phyloP scores from a whole-genome alignment of 345 rosid genomes.

The Xanthoceras sorbifolium region DNA sequence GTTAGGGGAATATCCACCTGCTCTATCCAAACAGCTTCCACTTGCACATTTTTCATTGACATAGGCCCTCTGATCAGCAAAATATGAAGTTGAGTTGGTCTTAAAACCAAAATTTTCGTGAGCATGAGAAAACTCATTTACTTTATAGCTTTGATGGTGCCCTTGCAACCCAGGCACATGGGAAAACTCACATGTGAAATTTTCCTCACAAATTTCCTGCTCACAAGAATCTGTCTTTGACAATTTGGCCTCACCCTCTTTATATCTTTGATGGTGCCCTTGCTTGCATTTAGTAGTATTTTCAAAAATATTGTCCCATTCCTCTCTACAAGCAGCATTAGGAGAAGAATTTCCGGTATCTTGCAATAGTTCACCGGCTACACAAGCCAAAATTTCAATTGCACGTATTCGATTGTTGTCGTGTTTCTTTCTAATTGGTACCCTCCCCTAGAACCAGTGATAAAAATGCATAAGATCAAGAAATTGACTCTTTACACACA shows the following conservation, averaged over 20 bases:
- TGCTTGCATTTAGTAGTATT: not conserved
- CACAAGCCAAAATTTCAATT: slow-evolving; percentile 36
- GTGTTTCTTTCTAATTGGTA: slow-evolving; percentile 25
- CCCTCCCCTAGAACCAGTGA: slow-evolving; percentile 28
- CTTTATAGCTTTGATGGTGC: not conserved
- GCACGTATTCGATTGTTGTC: slow-evolving; percentile 19
- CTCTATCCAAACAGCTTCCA: not conserved
- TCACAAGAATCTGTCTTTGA: not conserved
- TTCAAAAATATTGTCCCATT: not conserved
- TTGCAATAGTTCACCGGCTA: slow-evolving; percentile 35
- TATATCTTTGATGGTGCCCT: not conserved
- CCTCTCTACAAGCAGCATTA: slow-evolving; percentile 3
- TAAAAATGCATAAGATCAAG: slow-evolving; percentile 2
- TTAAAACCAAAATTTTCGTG: slow-evolving; percentile 4
- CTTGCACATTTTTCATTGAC: not conserved
- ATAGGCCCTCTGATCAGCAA: slow-evolving; percentile 11
- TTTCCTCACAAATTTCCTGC: slow-evolving; percentile 4
- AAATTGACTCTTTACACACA: not conserved
- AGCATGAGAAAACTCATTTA: slow-evolving; percentile 14
- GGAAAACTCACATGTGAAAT: not conserved
- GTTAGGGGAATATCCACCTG: not conserved
- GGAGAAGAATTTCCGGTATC: slow-evolving; percentile 21
- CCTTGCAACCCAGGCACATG: not conserved
- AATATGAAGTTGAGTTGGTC: slow-evolving; percentile 15
- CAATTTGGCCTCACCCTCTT: slow-evolving; percentile 4